Evolutionary conservation across 192 early-diverging fungal genomes (phyloP).

Genomic region (Coemansia sp.): DNA sequence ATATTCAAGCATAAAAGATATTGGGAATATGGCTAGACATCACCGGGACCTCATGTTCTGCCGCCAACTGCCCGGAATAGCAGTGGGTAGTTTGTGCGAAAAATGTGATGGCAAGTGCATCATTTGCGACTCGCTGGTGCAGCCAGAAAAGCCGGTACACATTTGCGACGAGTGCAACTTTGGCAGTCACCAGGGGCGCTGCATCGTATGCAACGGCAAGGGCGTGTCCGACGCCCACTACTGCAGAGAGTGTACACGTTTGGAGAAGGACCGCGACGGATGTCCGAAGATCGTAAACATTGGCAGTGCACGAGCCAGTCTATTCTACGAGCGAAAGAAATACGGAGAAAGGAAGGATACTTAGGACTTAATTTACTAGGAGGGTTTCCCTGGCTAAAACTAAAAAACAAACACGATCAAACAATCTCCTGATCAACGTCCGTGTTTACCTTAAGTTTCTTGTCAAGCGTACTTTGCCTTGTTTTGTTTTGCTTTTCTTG

Average conservation of each 20-base stretch:
- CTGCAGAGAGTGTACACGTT: constrained; percentile 86
- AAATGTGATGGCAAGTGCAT: constrained; percentile 89
- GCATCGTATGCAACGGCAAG: constrained; percentile 86
- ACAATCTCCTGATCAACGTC: not conserved
- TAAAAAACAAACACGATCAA: not conserved
- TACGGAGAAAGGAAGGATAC: constrained; percentile 56
- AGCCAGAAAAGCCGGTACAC: constrained; percentile 84
- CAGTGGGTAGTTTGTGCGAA: constrained; percentile 52
- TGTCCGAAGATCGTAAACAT: constrained; percentile 99
- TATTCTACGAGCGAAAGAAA: constrained; percentile 94
- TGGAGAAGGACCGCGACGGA: constrained; percentile 96
- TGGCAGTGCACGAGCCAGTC: constrained; percentile 87
- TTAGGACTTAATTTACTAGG: not conserved
- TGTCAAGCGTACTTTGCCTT: not conserved
- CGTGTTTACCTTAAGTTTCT: constrained; percentile 5
- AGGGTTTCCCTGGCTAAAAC: too few species aligned
- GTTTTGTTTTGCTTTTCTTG: not conserved
- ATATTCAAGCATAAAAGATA: not conserved
- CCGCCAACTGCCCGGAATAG: constrained; percentile 91
- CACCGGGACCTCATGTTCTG: constrained; percentile 95
- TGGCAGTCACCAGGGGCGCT: constrained; percentile 86
- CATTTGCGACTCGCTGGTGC: constrained; percentile 95
- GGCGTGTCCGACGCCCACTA: constrained; percentile 96
- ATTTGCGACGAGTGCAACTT: constrained; percentile 99
- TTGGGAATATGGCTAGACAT: constrained; percentile 70